Evolutionary conservation across 2,329 filamentous ascomycete species (phyloP), one percentile per base, ranked within the genome.

Genomic region (Fusarium albidum): DNA sequence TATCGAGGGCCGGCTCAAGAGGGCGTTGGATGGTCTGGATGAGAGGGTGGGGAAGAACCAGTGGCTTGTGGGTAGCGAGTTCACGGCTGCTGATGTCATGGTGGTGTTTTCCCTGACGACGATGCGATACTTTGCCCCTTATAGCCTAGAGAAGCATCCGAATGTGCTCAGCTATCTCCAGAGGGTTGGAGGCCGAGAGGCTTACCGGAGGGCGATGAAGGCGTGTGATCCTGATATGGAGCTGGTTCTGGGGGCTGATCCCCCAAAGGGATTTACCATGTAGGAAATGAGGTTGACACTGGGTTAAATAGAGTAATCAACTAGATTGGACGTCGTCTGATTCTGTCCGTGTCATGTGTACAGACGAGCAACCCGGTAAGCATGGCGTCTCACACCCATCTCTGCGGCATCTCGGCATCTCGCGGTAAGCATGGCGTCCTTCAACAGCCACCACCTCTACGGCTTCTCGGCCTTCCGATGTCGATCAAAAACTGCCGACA

Each of bases 31-130:
- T 18, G 66, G 71, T 3, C 52, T 88, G 21, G 77, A 89, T 32
- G 69, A 77, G 3, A 73, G 81, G 10, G 66, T 90, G 3, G 61
- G 58, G 4, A 55, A 70, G 1, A 79, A 75, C 29, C 66, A 73
- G 8, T 90, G 80, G 76, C 71, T 90, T 17, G 85, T 82, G 0
- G 88, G 87, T 3, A 72, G 79, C 0, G 76, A 85, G 43, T 83
- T 90, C 52, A 88, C 84, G 0, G 84, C 77, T 1, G 87, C 87
- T 2, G 88, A 91, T 69, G 75, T 88, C 32, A 88, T 90, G 84
- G 74, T 73, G 5, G 77, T 86, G 1, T 88, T 82, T 63, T 75
- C 77, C 12, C 71, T 90, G 28, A 87, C 85, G 1, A 89, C 85
- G 3, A 79, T 84, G 77, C 75, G 87, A 13, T 73, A 75, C 41